Base-by-base conservation (phyloP, 306 rosid species). In the Dryas alaskensis region DNA sequence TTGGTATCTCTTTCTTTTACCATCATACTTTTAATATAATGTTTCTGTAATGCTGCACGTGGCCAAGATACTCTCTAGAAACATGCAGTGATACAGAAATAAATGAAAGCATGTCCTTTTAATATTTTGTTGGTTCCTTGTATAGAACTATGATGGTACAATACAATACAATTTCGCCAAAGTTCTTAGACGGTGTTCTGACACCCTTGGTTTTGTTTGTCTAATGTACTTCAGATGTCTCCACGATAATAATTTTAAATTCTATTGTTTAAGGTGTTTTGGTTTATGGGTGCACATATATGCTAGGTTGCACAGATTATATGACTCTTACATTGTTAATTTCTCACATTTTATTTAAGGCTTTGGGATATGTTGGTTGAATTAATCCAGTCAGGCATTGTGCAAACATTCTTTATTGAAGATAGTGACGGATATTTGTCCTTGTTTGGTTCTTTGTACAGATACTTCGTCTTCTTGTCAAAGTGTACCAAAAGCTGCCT, bases 391-490 rank as follows among this genome's bases (percentile, higher is more conserved):
- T 44, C 3, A 37, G 31, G 39, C 10, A 1, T 16, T 8, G n/a
- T 78, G 46, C 39, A 45, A 49, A 22, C 22, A 45, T 54, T 39
- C n/a, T 60, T 12, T 25, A 13, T 39, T n/a, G 0, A 16, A 52
- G 71, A 40, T 50, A 73, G 49, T 67, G 12, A 49, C 47, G 31
- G 19, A 19, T 47, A 25, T 60, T 57, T 51, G 65, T 62, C 60
- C 54, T 78, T 16, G 62, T 68, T 76, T 78, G 73, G 47, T 73
- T 69, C 58, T 81, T 68, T 70, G 59, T 59, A 7, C 74, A 94
- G 98, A 92, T 94, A 65, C 94, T 94, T 72, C 92, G 92, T 53
- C 96, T 94, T 64, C 97, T 91, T 59, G 98, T 94, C 77, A 88
- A 89, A 83, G 97, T 94, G 70, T 91, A 88, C 73, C 96, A 91